Evolutionary conservation across 1,139 yeast species (phyloP), one percentile per base, ranked within the genome.

Genomic region (Magnusiomyces ingens): DNA sequence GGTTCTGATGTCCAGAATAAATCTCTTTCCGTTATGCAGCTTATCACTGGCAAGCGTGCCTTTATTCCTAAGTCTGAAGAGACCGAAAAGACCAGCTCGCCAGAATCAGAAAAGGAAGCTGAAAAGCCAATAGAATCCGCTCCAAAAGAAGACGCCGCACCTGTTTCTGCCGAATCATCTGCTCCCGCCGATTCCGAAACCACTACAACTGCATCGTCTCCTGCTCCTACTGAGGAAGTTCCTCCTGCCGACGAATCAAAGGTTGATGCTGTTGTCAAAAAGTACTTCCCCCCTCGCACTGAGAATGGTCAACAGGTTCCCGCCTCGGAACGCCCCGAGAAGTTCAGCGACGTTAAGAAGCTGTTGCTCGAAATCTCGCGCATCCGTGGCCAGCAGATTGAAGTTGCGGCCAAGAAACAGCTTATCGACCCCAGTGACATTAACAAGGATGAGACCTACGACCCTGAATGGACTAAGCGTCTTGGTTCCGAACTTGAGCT

Each of bases 401-500:
- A 85, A 60, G 65, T 70, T 45, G 62, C 67, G 45, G 71, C 63
- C 56, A 56, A 52, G 44, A 57, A 54, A 52, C 41, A 64, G 47
- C 57, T 66, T 61, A 47, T 59, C 68, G 48, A 66, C 61, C 55
- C 57, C 62, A 52, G 51, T 29, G 50, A 57, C 62, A 58, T 57
- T 18, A 52, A 38, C 13, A 52, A 54, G 22, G 43, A 45, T 15
- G 68, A 60, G 42, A 81, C 80, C 26, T 83, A 75, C 65, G 76
- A 80, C 60, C 74, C 84, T 35, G 67, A 71, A 26, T 87, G 89
- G 82, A 78, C 80, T 21, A 68, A 75, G 46, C 72, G 74, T n/a
- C 72, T 86, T 57, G 69, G 70, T 5, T 71, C 67, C 46, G 71
- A 64, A 52, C 84, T 81, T 61, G 72, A 74, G 15, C 68, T 67